These are phyloP conservation scores for Hericium coralloides DNA, from an alignment of 768 basidiomycete species.

Conservation along the genomic window DNA sequence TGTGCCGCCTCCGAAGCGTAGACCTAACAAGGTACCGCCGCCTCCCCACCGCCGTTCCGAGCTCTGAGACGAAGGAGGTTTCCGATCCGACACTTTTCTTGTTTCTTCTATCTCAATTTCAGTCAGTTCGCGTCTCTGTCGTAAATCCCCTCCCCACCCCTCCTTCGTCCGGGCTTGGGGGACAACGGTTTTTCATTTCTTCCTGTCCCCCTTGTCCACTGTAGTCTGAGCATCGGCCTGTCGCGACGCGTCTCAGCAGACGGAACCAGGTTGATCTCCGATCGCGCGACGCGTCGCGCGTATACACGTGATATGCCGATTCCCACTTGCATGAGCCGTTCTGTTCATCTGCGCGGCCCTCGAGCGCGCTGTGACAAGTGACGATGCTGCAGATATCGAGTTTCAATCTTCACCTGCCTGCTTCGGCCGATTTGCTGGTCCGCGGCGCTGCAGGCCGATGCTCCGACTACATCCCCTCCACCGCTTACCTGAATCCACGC, in stretches of 20 bases:
- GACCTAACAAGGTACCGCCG: constrained; percentile 80
- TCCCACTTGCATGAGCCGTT: constrained; percentile 15
- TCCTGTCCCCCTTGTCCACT: constrained; percentile 69
- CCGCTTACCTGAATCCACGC: constrained; percentile 7
- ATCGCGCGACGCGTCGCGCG: constrained; percentile 8
- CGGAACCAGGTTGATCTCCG: constrained; percentile 21
- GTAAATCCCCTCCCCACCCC: constrained; percentile 46
- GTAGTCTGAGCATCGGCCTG: constrained; percentile 17
- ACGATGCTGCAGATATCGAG: not conserved
- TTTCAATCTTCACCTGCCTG: not conserved
- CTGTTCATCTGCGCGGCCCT: constrained; percentile 17
- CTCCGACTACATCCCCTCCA: constrained; percentile 15
- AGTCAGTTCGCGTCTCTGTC: constrained; percentile 64
- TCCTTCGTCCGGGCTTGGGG: constrained; percentile 91
- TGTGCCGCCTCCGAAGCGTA: constrained; percentile 38
- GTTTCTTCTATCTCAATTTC: constrained; percentile 26
- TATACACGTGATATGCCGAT: constrained; percentile 12
- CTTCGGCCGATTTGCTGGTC: not conserved
- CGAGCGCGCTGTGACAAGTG: not conserved
- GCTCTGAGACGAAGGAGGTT: constrained; percentile 92
- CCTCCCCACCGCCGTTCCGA: constrained; percentile 80
- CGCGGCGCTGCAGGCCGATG: constrained; percentile 6
- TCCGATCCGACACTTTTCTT: constrained; percentile 30
- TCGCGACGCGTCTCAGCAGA: constrained; percentile 12
- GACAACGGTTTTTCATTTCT: constrained; percentile 58